Evolutionary conservation across 306 rosid genomes (phyloP), one percentile per base, ranked within the genome.

Genomic region (Lathyrus oleraceus): DNA sequence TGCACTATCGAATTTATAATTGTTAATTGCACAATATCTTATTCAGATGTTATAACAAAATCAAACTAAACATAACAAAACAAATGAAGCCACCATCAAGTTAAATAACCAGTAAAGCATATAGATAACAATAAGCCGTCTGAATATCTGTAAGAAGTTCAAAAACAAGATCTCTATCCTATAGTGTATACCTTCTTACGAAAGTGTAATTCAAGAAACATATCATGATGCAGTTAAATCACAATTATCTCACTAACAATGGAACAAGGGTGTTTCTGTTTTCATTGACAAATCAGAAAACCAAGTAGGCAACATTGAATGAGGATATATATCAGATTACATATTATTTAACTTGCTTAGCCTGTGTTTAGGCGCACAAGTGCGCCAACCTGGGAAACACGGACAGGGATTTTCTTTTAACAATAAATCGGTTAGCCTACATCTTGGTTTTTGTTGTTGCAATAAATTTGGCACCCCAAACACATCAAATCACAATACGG

Each of bases 11-110:
- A 63, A 13, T 63, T 70, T 35, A 62, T 10, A 75, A 20, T n/a
- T 38, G 25, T 28, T 14, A 65, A 68, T 51, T 75, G 66, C 36
- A 72, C 20, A 63, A 54, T 23, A 81, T 5, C 42, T 15, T 15
- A 51, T 30, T 60, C 28, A 9, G 15, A 39, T 35, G 4, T n/a
- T 49, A 19, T 2, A 36, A 23, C 17, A 54, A 80, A 51, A 63
- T 25, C 36, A 47, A 43, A 51, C 43, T 42, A 21, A 61, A n/a
- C 43, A 23, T 25, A 20, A 51, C 15, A 19, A 25, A 30, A 28
- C 48, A 76, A 35, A 68, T 1, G 17, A 49, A 16, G 30, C 51
- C 25, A 25, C 7, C 69, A 71, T 39, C 57, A 25, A 69, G 20
- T 27, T 42, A 32, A 61, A 45, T 36, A 38, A 56, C 28, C 15